Evolutionary conservation across 371 early-diverging fungal species (phyloP).

Genomic region (Spraguea lophii): DNA sequence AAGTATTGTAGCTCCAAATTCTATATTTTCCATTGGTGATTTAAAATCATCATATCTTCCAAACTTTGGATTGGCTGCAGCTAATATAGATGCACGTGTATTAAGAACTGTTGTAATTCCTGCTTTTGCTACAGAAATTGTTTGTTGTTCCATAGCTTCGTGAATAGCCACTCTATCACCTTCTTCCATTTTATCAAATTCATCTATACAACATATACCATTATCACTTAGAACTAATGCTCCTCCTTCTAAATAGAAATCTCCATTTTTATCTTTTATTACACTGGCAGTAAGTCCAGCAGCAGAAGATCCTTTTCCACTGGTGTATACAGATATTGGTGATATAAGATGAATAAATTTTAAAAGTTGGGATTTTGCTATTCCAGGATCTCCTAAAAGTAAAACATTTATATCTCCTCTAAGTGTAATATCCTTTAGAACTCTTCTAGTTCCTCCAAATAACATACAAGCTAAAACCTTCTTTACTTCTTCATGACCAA

Average conservation of each 20-base stretch:
- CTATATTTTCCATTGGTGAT: slow-evolving; percentile 73
- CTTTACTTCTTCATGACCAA: slow-evolving; percentile 62
- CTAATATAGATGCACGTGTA: slow-evolving; percentile 83
- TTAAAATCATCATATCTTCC: slow-evolving; percentile 96
- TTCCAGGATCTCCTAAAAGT: slow-evolving; percentile 92
- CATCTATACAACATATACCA: slow-evolving; percentile 97
- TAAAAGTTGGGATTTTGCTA: slow-evolving; percentile 90
- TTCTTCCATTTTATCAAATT: slow-evolving; percentile 99
- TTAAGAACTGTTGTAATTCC: slow-evolving; percentile 97
- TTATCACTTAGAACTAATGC: slow-evolving; percentile 98
- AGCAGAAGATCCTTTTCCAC: slow-evolving; percentile 64
- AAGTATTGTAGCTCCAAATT: slow-evolving; percentile 92
- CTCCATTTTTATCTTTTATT: slow-evolving; percentile 56
- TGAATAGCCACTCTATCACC: slow-evolving; percentile 98
- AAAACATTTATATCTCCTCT: slow-evolving; percentile 96
- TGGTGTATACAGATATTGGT: slow-evolving; percentile 75
- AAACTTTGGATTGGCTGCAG: slow-evolving; percentile 99
- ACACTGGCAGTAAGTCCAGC: slow-evolving; percentile 70
- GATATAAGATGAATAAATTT: slow-evolving; percentile 86
- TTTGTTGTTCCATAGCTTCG: slow-evolving; percentile 99
- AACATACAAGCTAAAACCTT: slow-evolving; percentile 80
- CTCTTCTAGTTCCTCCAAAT: slow-evolving; percentile 84
- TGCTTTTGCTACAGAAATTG: slow-evolving; percentile 97
- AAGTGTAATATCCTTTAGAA: slow-evolving; percentile 74
- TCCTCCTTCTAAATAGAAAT: slow-evolving; percentile 94